phyloP scores from a whole-genome alignment of 192 early-diverging fungal species.

The Jimgerdemannia flammicorona region DNA sequence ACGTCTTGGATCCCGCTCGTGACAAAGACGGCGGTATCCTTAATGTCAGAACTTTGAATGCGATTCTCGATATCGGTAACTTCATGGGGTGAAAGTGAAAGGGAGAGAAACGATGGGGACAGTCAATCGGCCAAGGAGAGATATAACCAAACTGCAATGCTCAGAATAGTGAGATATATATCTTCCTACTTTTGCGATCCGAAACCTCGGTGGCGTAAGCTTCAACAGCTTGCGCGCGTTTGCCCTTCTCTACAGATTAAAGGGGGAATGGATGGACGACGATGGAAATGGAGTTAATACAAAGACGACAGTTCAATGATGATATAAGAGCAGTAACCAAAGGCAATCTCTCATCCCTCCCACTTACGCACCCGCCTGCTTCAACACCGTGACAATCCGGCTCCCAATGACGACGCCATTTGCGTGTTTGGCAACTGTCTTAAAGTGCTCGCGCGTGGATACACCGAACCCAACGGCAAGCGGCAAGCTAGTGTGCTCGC shows the following conservation, averaged over 20 bases:
- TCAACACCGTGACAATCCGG: conserved; percentile 81
- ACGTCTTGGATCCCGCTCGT: too few relatives aligned
- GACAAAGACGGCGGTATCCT: too few relatives aligned
- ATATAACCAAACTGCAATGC: too few relatives aligned
- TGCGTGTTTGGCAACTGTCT: conserved; percentile 75
- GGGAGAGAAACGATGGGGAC: too few relatives aligned
- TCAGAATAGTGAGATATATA: too few relatives aligned
- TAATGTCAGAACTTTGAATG: too few relatives aligned
- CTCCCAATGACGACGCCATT: conserved; percentile 97
- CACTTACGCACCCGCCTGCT: conserved; percentile 41
- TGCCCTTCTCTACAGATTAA: background rate
- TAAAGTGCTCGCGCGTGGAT: conserved; percentile 83
- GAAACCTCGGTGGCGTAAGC: conserved; percentile 44
- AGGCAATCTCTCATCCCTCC: background rate
- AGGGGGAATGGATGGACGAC: background rate
- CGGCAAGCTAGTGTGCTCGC: conserved; percentile 73
- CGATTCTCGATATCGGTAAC: too few relatives aligned
- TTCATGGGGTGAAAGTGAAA: too few relatives aligned
- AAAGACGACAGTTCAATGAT: too few relatives aligned
- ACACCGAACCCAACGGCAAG: conserved; percentile 99
- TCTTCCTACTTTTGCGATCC: conserved; percentile 17
- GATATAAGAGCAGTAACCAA: too few relatives aligned
- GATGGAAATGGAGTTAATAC: too few relatives aligned
- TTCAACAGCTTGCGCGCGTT: conserved; percentile 38
- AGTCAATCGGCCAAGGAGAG: too few relatives aligned